phyloP scores from a whole-genome alignment of 1,284 basidiomycete species.

The Porodaedalea pini region DNA sequence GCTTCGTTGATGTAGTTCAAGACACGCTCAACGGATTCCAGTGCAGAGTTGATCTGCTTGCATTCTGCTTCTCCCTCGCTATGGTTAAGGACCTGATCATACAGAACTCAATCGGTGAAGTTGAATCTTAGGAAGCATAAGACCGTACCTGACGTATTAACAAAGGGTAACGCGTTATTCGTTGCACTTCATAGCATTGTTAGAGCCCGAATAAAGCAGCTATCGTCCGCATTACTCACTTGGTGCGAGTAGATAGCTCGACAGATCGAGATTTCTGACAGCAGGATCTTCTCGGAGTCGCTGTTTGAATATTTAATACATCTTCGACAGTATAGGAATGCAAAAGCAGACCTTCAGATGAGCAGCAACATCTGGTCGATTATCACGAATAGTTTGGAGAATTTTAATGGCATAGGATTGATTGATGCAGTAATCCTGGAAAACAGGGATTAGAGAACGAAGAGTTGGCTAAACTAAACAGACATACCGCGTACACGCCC shows the following conservation, averaged over 20 bases:
- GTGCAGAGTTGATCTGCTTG: constrained; percentile 49
- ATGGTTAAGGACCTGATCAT: constrained; percentile 71
- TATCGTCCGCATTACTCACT: constrained; percentile 50
- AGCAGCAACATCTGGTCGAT: constrained; percentile 60
- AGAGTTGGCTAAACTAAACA: not conserved
- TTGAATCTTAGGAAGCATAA: not conserved
- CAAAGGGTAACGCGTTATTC: constrained; percentile 88
- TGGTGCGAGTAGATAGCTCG: constrained; percentile 86
- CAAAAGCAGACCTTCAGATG: constrained; percentile 59
- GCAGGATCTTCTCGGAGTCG: constrained; percentile 66
- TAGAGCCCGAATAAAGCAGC: not conserved
- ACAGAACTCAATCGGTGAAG: not conserved
- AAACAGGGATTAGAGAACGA: constrained; percentile 12
- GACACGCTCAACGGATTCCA: constrained; percentile 67
- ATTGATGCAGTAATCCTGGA: constrained; percentile 87
- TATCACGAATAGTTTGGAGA: constrained; percentile 69
- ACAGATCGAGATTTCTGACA: constrained; percentile 82
- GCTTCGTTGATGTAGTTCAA: constrained; percentile 84
- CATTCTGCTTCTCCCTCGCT: constrained; percentile 65
- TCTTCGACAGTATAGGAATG: not conserved
- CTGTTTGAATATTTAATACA: constrained; percentile 33
- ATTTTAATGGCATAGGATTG: constrained; percentile 79
- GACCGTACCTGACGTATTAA: constrained; percentile 69
- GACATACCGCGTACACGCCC: constrained; percentile 70
- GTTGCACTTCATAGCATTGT: constrained; percentile 68